A percentile compares a stretch with the other conserved stretches of the same genome.
phyloP scores from a whole-genome alignment of 495 filamentous ascomycete species.

The Daldinia vernicosa region DNA sequence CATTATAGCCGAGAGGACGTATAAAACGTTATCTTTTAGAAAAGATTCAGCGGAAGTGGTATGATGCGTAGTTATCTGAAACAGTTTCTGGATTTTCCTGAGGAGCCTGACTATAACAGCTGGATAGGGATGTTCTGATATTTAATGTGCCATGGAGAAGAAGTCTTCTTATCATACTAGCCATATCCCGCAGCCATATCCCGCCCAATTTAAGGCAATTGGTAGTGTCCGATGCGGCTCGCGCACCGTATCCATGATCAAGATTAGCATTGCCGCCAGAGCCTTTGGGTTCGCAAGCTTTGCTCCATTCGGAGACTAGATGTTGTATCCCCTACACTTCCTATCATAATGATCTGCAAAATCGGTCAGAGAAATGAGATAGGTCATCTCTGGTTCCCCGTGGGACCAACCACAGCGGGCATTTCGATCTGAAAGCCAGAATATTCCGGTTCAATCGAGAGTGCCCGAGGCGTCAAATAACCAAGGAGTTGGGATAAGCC shows the following conservation, averaged over 20 bases:
- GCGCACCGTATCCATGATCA: constrained; percentile 22
- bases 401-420: constrained; percentile 25
- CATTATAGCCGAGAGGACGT: constrained; percentile 14
- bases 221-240: constrained; percentile 26
- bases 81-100: neutral
- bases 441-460: constrained; percentile 16
- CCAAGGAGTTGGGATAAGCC: constrained; percentile 20
- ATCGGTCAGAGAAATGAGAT: constrained; percentile 34
- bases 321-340: constrained; percentile 29
- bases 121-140: constrained; percentile 6
- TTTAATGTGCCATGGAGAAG: constrained; percentile 5
- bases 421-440: constrained; percentile 28
- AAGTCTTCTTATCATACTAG: constrained; percentile 5
- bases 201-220: constrained; percentile 3
- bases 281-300: constrained; percentile 18
- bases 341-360: constrained; percentile 40
- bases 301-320: constrained; percentile 27
- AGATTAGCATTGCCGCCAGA: constrained; percentile 19
- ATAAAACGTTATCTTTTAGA: neutral
- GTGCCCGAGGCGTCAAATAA: constrained; percentile 9
- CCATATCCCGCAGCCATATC: constrained; percentile 14
- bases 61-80: neutral
- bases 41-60: neutral
- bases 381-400: constrained; percentile 24
- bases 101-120: neutral